Evolutionary conservation across 2,329 filamentous ascomycete genomes (phyloP), one percentile per base, ranked within the genome.

Genomic region (Aspergillus tamarii): DNA sequence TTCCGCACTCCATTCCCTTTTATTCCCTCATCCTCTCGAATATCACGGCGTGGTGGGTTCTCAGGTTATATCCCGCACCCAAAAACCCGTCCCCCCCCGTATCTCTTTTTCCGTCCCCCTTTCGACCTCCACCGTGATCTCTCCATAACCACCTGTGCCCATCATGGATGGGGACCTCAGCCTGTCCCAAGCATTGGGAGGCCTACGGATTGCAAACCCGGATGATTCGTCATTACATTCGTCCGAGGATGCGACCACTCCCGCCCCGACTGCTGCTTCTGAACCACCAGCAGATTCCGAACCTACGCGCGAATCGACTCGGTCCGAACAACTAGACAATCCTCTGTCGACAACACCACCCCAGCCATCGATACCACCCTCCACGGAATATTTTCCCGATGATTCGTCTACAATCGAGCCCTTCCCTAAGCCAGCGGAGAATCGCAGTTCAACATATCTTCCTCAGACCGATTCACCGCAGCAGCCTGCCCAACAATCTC

Each of bases 171-270:
- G 92, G 80, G 93, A 97, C 83, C 83, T 97, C 77, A 96, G 92
- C 81, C 88, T 98, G 70, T 95, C 93, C 76, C 91, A 94, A 82
- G 92, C 93, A 75, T 86, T 98, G 74, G 95, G 95, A 75, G 94
- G 94, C 74, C 84, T 99, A 80, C 92, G 94, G 78, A 98, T 99
- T 79, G 94, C 95, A 73, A 99, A 98, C 79, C 94, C 94, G 61
- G 94, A 97, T 82, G 89, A 95, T 81, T 85, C 87, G 65, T 82
- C 83, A 65, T 69, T 78, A 60, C 73, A 75, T 66, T 75, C 73
- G 53, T 73, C 76, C 32, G 75, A 80, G 61, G 76, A 76, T 65
- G 68, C 75, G 63, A 58, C 64, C n/a, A 69, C 68, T 52, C 64
- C 70, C n/a, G 65, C 65, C 63, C 70, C 62, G 61, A 62, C 48